Evolutionary conservation across 129 eudicot species (phyloP).

Genomic region (Ambrosia trifida): DNA sequence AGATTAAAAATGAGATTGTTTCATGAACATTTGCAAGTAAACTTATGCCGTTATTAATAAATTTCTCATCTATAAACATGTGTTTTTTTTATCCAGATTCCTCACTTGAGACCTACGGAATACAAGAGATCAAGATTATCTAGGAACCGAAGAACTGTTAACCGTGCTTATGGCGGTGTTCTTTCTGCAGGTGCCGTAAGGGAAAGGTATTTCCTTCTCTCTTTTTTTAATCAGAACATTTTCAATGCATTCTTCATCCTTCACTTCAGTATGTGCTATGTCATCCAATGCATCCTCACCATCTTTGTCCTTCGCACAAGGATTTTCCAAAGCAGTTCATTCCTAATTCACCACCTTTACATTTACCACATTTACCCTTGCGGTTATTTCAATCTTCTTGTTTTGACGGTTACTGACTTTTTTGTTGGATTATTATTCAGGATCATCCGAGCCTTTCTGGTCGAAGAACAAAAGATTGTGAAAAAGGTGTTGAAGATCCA

Average conservation of each 20-base stretch:
- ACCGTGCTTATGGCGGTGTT: conserved; percentile 95
- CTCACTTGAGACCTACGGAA: conserved; percentile 89
- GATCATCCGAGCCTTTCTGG: conserved; percentile 85
- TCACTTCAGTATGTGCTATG: no score
- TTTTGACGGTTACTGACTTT: background rate
- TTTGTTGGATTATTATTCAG: conserved; percentile 23
- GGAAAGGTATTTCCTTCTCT: conserved; percentile 55
- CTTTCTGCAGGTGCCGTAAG: conserved; percentile 91
- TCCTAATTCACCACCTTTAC: no score
- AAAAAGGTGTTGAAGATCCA: conserved; percentile 94
- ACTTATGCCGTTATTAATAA: background rate
- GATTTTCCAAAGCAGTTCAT: no score
- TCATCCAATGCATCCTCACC: no score
- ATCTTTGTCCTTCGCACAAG: no score
- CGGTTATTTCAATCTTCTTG: background rate
- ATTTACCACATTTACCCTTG: no score
- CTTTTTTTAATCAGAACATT: background rate
- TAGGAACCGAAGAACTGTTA: conserved; percentile 87
- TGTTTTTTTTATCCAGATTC: conserved; percentile 79
- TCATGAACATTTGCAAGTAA: background rate
- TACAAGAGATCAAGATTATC: conserved; percentile 88
- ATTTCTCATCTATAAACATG: background rate
- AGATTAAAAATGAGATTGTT: background rate
- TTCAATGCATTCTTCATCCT: no score
- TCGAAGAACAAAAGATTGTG: conserved; percentile 91